These are phyloP conservation scores for Phylloporus sp. DNA, from an alignment of 1,284 basidiomycete species.

Conservation along the genomic window DNA sequence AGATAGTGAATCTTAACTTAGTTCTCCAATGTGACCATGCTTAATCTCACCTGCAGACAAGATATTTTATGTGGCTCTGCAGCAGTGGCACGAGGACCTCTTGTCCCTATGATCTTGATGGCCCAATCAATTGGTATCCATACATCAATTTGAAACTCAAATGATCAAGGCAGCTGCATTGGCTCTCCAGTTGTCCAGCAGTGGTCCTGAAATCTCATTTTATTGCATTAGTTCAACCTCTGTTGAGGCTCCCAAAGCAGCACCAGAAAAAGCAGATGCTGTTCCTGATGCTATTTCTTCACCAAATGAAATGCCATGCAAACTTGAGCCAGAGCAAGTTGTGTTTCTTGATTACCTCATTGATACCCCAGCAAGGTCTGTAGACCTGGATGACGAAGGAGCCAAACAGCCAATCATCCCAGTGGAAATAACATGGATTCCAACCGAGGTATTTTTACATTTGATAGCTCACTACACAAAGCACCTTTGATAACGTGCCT, in stretches of 20 bases:
- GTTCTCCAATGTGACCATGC: neutral
- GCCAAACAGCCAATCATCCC: neutral
- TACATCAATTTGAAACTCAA: too few species aligned
- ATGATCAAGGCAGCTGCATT: too few species aligned
- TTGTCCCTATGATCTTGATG: neutral
- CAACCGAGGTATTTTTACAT: neutral
- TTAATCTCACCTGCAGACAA: too few species aligned
- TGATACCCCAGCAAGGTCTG: neutral
- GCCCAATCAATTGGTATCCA: too few species aligned
- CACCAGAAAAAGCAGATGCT: neutral
- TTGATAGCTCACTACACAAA: too few species aligned
- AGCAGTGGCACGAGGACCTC: neutral
- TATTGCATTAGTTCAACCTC: neutral
- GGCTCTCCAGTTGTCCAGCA: neutral
- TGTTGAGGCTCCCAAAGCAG: neutral
- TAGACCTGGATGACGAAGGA: neutral
- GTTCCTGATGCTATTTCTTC: neutral
- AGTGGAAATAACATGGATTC: too few species aligned
- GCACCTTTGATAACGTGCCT: neutral
- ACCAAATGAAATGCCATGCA: neutral
- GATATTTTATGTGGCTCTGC: neutral
- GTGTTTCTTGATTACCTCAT: neutral
- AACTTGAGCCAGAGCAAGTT: neutral
- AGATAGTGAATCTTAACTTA: conserved; percentile 2
- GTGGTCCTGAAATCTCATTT: neutral